Percentiles rank a stretch among this genome's conserved stretches.
Conservation (phyloP, 2,329 filamentous ascomycete genomes). For the Scedosporium apiospermum region DNA sequence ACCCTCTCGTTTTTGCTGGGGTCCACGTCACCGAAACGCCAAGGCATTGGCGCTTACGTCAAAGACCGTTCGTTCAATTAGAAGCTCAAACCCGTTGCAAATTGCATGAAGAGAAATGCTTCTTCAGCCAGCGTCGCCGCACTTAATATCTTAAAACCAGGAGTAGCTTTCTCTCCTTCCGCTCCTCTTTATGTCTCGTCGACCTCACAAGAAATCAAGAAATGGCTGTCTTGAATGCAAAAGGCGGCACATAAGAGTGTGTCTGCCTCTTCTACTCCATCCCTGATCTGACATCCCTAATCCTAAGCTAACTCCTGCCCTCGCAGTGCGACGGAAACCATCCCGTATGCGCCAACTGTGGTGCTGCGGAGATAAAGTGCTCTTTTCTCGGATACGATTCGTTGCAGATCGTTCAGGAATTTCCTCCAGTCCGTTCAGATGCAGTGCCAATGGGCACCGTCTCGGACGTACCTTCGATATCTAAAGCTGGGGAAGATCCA, state of each 20-base stretch:
- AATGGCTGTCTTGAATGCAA: background rate
- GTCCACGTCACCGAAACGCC: too few relatives aligned
- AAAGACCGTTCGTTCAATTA: too few relatives aligned
- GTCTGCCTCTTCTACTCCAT: background rate
- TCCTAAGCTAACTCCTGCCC: background rate
- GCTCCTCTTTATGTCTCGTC: background rate
- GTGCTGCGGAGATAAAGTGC: background rate
- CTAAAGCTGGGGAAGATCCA: too few relatives aligned
- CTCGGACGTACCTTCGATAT: too few relatives aligned
- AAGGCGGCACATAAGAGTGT: background rate
- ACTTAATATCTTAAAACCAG: too few relatives aligned
- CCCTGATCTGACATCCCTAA: background rate
- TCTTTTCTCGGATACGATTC: background rate
- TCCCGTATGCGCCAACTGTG: background rate
- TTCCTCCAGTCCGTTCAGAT: background rate
- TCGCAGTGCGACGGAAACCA: background rate
- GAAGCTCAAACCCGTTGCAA: too few relatives aligned
- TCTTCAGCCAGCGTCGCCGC: too few relatives aligned
- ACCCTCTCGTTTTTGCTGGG: too few relatives aligned
- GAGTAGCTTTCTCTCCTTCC: too few relatives aligned
- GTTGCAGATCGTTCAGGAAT: background rate
- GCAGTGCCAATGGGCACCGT: background rate
- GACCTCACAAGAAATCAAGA: conserved; percentile 1
- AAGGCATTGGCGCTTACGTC: too few relatives aligned
- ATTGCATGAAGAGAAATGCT: too few relatives aligned